Base-by-base conservation (phyloP, 768 basidiomycete species). In the Coprinopsis sp. region DNA sequence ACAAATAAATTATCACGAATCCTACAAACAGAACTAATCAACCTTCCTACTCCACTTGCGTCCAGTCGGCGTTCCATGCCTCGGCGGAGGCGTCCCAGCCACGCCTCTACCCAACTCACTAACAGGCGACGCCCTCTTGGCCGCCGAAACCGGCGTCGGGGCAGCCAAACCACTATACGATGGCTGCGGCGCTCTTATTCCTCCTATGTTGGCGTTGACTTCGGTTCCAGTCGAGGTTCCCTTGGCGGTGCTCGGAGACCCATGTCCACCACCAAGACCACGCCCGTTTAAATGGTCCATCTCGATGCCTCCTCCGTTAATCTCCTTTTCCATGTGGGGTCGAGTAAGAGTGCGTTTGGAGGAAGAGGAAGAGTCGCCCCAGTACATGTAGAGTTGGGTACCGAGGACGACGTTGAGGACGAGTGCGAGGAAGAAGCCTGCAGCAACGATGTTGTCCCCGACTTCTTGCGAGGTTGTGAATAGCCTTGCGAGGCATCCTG, bases 391-490 rank as follows among this genome's bases (percentile, higher is more conserved):
- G 74, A 97, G 73, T 69, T 97, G 93, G 10, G 65, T 68, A 2
- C 88, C 93, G 11, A 98, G 67, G n/a, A 95, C 72, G 47, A 82
- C 51, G 64, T 99, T 99, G 8, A 98, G 72, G 5, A 81, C 36
- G 1, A 95, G 79, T 2, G 91, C 91, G 18, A 93, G 75, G 0
- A 76, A 81, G 64, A 93, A 98, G 22, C 92, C 89, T 21, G 88
- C 86, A 16, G 81, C 69, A 53, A 98, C 79, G 53, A 96, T 72
- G 6, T 62, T 54, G 64, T 98, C 96, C 41, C 83, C 80, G 47
- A 96, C 84, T 63, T 98, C 95, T 25, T 85, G 86, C 8, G 83
- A 77, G 11, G 92, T 97, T 6, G 96, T 99, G 73, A 93, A 98
- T 13, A 98, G 70, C 36, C 96, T 75, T 0, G 95, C 96, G 29